A percentile compares a stretch with the other conserved stretches of the same genome.
Conservation (phyloP, 2,329 filamentous ascomycete genomes). For the Arthrinium puccinioides region DNA sequence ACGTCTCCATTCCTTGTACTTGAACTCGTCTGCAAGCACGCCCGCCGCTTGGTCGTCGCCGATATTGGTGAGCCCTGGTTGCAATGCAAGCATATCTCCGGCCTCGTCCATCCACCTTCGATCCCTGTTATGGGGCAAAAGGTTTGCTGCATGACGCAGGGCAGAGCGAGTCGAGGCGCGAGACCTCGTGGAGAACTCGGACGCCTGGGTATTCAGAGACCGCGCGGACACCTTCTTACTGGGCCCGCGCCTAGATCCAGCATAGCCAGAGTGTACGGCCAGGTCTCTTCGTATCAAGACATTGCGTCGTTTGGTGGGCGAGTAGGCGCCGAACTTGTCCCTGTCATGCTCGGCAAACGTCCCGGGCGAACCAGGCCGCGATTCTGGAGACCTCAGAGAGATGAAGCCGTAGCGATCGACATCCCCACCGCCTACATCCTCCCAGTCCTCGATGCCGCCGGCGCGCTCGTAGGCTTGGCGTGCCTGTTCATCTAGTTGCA, state of each 20-base stretch:
- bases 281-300: slow-evolving; percentile 35
- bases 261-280: slow-evolving; percentile 22
- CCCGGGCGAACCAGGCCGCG: slow-evolving; percentile 19
- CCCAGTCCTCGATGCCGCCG: slow-evolving; percentile 60
- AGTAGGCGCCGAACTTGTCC: slow-evolving; percentile 33
- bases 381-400: slow-evolving; percentile 33
- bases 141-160: slow-evolving; percentile 50
- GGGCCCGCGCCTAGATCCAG: slow-evolving; percentile 35
- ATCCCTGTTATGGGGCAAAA: slow-evolving; percentile 54
- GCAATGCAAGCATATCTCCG: slow-evolving; percentile 57
- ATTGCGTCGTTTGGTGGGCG: slow-evolving; percentile 36
- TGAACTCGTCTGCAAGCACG: slow-evolving; percentile 46
- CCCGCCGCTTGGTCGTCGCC: slow-evolving; percentile 48
- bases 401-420: slow-evolving; percentile 67
- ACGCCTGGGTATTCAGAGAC: slow-evolving; percentile 51
- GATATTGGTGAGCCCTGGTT: slow-evolving; percentile 48
- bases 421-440: slow-evolving; percentile 52
- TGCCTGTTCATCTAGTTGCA: slow-evolving; percentile 30
- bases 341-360: slow-evolving; percentile 31
- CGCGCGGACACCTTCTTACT: slow-evolving; percentile 49
- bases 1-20: slow-evolving; percentile 55
- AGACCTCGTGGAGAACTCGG: slow-evolving; percentile 42
- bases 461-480: slow-evolving; percentile 40
- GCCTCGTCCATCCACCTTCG: slow-evolving; percentile 57
- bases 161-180: slow-evolving; percentile 47